These are phyloP conservation scores for Fabrea salina DNA, from an alignment of 169 alveolate genomes.

Conservation along the genomic window DNA sequence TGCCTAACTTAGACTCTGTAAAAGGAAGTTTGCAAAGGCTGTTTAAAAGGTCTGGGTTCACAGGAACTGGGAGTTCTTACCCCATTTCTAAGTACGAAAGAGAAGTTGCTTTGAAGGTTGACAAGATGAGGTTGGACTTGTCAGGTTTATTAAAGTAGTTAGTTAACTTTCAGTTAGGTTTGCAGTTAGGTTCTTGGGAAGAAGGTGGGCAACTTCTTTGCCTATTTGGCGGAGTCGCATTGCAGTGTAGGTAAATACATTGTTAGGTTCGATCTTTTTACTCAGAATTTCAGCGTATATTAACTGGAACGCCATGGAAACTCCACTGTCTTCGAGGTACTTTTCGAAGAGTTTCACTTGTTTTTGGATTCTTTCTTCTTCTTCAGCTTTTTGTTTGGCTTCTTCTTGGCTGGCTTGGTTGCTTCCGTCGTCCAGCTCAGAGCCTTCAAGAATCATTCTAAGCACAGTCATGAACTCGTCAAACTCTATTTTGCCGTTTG, in stretches of 20 bases:
- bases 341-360: slow-evolving; percentile 54
- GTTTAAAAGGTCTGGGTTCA: neutral
- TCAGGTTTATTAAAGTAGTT: no score
- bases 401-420: neutral
- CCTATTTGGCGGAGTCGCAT: slow-evolving; percentile 81
- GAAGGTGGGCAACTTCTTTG: slow-evolving; percentile 56
- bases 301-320: slow-evolving; percentile 71
- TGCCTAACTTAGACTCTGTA: neutral
- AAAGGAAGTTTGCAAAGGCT: neutral
- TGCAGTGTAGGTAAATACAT: slow-evolving; percentile 79
- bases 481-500: neutral
- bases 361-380: slow-evolving; percentile 4
- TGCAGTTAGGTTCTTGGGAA: slow-evolving; percentile 28
- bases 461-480: neutral
- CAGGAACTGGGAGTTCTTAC: neutral
- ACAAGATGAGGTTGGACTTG: neutral
- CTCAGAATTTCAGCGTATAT: slow-evolving; percentile 76
- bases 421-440: neutral
- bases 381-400: neutral
- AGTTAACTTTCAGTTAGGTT: neutral
- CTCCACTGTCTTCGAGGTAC: slow-evolving; percentile 75
- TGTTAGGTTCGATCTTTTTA: slow-evolving; percentile 68
- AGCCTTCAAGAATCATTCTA: neutral
- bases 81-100: neutral
- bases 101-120: neutral